Evolutionary conservation across 192 early-diverging fungal species (phyloP), one percentile per base, ranked within the genome.

Genomic region (Coemansia sp.): DNA sequence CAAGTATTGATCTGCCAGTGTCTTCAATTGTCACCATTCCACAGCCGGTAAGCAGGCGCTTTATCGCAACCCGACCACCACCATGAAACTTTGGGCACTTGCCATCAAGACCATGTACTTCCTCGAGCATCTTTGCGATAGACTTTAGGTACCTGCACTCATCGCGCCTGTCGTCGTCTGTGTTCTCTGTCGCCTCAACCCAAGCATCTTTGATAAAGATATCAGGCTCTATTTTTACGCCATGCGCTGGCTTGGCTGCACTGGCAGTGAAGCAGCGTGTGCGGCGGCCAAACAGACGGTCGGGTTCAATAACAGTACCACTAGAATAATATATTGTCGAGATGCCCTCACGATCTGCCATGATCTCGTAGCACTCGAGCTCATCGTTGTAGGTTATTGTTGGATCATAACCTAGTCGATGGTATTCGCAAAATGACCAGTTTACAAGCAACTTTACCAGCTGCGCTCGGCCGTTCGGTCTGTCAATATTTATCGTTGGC

Each of bases 131-230:
- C 23, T 39, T 26, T 9, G 67, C 46, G 20, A 68, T 52, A 2
- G 21, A 4, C 23, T 53, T 53, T 10, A 53, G 24, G 24, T 26
- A 26, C 21, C 43, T 15, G 23, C 21, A n/a, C 26, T 62, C 60
- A 26, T 26, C 43, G 23, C 39, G 41, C 0, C 9, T 4, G 43
- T 15, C 43, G 5, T 33, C 44, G 14, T 23, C 44, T 1, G 10
- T 20, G 14, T 23, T 7, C 5, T 5, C 23, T 16, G 35, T 46
- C 9, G 20, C 20, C n/a, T 45, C 15, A 26, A 33, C 14, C 64
- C 71, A 73, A 0, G 64, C 49, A 4, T 61, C 52, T 38, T 73
- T 73, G 35, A 67, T 46, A 48, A 67, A 62, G 0, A 66, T 38
- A 21, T 66, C 53, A 6, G 63, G 63, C 59, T 23, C 24, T 6